Conservation (phyloP, 2,329 filamentous ascomycete species). For the Hawksworthiomyces lignivorus region DNA sequence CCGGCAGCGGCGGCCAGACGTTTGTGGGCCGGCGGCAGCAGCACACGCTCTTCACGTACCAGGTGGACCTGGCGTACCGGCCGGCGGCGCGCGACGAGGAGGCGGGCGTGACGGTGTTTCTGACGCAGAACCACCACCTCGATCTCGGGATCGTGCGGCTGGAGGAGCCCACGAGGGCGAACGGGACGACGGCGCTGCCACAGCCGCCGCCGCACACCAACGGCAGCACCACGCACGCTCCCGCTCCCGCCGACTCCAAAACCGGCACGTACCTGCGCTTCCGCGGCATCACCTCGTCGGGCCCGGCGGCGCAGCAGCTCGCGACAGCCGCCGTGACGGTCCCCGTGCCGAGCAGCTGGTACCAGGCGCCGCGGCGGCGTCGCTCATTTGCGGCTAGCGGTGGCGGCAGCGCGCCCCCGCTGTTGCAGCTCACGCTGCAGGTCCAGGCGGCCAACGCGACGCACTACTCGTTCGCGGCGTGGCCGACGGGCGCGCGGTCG, state of each 20-base stretch:
- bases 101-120: conserved; percentile 44
- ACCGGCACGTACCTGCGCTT: conserved; percentile 27
- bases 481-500: conserved; percentile 24
- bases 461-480: conserved; percentile 34
- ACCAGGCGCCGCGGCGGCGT: conserved; percentile 15
- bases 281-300: conserved; percentile 34
- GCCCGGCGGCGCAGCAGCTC: conserved; percentile 27
- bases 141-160: conserved; percentile 36
- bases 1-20: conserved; percentile 38
- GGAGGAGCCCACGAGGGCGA: conserved; percentile 20
- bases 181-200: no score
- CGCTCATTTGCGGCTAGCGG: no score
- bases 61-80: conserved; percentile 36
- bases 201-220: no score
- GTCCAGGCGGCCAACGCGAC: conserved; percentile 37
- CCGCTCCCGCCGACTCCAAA: no score
- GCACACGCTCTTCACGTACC: conserved; percentile 45
- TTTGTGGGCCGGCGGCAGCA: conserved; percentile 52
- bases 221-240: conserved; percentile 7
- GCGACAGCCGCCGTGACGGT: conserved; percentile 21
- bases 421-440: conserved; percentile 26
- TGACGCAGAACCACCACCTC: conserved; percentile 46
- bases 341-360: conserved; percentile 33
- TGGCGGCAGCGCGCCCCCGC: no score
- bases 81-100: conserved; percentile 35